These are phyloP conservation scores for Metschnikowia arizonensis DNA, from an alignment of 805 yeast species.

Conservation along the genomic window DNA sequence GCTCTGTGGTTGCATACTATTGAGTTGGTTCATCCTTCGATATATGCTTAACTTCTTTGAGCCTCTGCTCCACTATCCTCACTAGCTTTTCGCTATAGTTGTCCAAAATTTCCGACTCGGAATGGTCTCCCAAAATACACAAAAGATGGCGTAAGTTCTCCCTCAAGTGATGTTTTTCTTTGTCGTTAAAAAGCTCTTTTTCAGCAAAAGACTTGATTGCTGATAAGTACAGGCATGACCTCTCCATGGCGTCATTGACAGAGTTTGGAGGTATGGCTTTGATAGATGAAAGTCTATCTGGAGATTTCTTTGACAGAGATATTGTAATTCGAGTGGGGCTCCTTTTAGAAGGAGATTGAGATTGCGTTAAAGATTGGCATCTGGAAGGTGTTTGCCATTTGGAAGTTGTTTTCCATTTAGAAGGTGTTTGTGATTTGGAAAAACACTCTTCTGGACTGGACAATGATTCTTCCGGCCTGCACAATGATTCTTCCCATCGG, in stretches of 20 bases:
- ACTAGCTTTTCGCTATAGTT: conserved; percentile 37
- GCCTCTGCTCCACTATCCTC: conserved; percentile 5
- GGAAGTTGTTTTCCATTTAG: not conserved
- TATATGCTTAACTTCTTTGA: not conserved
- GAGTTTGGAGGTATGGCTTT: not conserved
- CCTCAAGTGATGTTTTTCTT: conserved; percentile 18
- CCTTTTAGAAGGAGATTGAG: conserved; percentile 4
- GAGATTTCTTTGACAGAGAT: not conserved
- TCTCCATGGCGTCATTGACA: conserved; percentile 13
- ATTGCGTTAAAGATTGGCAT: not conserved
- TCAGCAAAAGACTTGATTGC: conserved; percentile 13
- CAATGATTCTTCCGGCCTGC: too few relatives aligned
- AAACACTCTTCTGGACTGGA: too few relatives aligned
- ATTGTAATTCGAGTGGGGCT: not conserved
- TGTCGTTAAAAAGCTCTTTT: conserved; percentile 11
- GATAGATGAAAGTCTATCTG: not conserved
- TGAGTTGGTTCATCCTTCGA: not conserved
- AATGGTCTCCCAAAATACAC: conserved; percentile 15
- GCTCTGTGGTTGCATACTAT: too few relatives aligned
- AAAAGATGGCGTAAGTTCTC: conserved; percentile 21
- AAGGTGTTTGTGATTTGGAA: not conserved
- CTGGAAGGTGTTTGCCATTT: not conserved
- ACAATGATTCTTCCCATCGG: too few relatives aligned
- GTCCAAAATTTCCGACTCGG: conserved; percentile 25
- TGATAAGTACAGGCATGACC: conserved; percentile 12